A percentile compares a stretch with the other conserved stretches of the same genome.
These are phyloP conservation scores for Auriscalpium microsporum DNA, from an alignment of 768 basidiomycete genomes.

Conservation along the genomic window DNA sequence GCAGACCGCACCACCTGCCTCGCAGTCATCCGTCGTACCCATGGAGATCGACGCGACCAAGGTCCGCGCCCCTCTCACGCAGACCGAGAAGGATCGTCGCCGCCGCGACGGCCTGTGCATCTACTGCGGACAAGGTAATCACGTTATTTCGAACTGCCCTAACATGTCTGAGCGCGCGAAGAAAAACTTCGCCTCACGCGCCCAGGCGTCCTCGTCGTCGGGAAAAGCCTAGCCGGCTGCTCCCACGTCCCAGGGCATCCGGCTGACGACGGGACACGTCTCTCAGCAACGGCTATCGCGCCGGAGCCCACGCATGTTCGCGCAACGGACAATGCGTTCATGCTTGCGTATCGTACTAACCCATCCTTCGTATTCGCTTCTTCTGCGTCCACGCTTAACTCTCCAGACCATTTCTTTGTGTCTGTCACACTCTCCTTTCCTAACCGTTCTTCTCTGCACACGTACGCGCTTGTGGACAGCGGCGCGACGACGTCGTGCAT, in stretches of 20 bases:
- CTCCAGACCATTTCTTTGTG: slow-evolving; percentile 20
- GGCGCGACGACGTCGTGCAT: slow-evolving; percentile 30
- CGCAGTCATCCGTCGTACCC: slow-evolving; percentile 1
- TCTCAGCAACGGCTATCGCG: slow-evolving; percentile 1
- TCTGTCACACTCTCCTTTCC: slow-evolving; percentile 22
- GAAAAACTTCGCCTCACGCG: neutral
- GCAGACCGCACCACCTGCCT: neutral
- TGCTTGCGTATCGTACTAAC: neutral
- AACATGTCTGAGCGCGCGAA: slow-evolving; percentile 16
- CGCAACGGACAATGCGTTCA: neutral
- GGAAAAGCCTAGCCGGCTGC: slow-evolving; percentile 22
- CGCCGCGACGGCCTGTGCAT: slow-evolving; percentile 23
- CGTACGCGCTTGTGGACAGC: slow-evolving; percentile 30
- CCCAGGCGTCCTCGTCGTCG: neutral
- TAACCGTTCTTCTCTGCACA: slow-evolving; percentile 23
- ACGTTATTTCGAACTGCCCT: slow-evolving; percentile 22
- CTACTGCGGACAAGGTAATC: slow-evolving; percentile 28
- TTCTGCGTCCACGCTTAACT: slow-evolving; percentile 1
- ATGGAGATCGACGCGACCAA: slow-evolving; percentile 15
- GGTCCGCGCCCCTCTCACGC: slow-evolving; percentile 22
- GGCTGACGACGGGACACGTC: slow-evolving; percentile 11
- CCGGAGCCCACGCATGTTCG: slow-evolving; percentile 2
- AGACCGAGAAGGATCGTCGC: slow-evolving; percentile 20
- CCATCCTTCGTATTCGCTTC: slow-evolving; percentile 1
- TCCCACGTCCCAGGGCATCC: slow-evolving; percentile 16